Base-by-base conservation (phyloP, 2,329 filamentous ascomycete genomes). In the Gremmenia infestans region DNA sequence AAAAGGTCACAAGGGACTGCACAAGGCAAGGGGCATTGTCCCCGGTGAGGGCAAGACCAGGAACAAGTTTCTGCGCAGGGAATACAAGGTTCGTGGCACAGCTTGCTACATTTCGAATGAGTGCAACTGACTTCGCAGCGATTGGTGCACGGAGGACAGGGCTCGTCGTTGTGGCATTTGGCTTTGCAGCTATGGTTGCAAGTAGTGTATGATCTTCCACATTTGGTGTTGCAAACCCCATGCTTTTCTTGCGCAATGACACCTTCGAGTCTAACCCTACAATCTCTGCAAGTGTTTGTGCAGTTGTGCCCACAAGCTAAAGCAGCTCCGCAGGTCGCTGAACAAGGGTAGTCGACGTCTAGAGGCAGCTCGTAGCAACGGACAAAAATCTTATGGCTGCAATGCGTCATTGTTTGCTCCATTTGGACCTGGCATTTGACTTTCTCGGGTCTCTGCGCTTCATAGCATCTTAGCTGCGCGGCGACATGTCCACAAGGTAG, bases 1-100 rank as follows among this genome's bases (percentile, higher is more conserved):
- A 88, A 65, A 71, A 82, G 78, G 61, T 88, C 75, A 66, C 86
- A 91, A 0, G 87, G 86, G 0, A 81, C 86, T 0, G 84, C 83
- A 60, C 86, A 89, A 9, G 71, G 71, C 68, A 73, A 72, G 8
- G 67, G 66, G 58, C 76, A 78, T 48, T 49, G 43, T 57, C 62
- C 71, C 32, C 70, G 67, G 63, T 88, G 85, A 12, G 74, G 73
- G 61, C 83, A 88, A 8, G 63, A 64, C 25, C 79, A 86, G 0
- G 74, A 67, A 63, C 85, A 88, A 1, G 68, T 62, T 58, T 82
- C 79, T 0, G 78, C 79, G 62, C 86, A 88, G 1, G 83, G 85
- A 3, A 72, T 67, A 62, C 85, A 89, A 2, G 83, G 80, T 60
- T 88, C 81, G 35, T 73, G 68, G 65, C 85, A 89, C 15, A 68